Conservation (phyloP, 2,329 filamentous ascomycete genomes). For the Aspergillus aculeatus region DNA sequence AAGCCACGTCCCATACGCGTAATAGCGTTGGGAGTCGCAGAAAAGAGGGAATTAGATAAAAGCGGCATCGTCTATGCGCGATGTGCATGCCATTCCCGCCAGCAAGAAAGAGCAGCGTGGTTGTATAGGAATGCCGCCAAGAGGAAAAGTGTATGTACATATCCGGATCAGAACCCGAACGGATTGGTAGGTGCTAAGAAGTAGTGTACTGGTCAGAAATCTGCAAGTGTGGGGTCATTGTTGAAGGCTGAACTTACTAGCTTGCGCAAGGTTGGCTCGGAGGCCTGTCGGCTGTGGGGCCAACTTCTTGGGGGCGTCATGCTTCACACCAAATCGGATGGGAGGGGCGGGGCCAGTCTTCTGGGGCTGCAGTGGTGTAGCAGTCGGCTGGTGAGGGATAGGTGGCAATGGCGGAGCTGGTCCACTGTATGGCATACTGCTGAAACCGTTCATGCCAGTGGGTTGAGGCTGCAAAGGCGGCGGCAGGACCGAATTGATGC, state of each 20-base stretch:
- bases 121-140: constrained; percentile 24
- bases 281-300: constrained; percentile 82
- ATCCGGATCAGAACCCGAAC: constrained; percentile 60
- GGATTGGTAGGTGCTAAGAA: constrained; percentile 64
- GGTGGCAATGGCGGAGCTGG: constrained; percentile 55
- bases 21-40: constrained; percentile 12
- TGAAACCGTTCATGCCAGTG: constrained; percentile 52
- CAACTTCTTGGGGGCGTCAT: constrained; percentile 70
- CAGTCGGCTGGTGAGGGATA: constrained; percentile 57
- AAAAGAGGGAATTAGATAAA: constrained; percentile 4
- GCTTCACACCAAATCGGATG: constrained; percentile 79
- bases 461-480: constrained; percentile 52
- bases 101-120: constrained; percentile 18
- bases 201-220: not conserved
- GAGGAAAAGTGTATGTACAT: constrained; percentile 30
- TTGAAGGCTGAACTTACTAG: constrained; percentile 69
- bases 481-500: constrained; percentile 55
- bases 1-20: constrained; percentile 10
- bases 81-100: constrained; percentile 16
- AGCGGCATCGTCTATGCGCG: constrained; percentile 14
- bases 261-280: constrained; percentile 86
- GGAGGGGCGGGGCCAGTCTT: constrained; percentile 83
- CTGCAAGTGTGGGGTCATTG: constrained; percentile 5
- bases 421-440: constrained; percentile 48
- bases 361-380: constrained; percentile 68